Evolutionary conservation across 345 rosid genomes (phyloP).

Genomic region (Chamaenerion angustifolium): DNA sequence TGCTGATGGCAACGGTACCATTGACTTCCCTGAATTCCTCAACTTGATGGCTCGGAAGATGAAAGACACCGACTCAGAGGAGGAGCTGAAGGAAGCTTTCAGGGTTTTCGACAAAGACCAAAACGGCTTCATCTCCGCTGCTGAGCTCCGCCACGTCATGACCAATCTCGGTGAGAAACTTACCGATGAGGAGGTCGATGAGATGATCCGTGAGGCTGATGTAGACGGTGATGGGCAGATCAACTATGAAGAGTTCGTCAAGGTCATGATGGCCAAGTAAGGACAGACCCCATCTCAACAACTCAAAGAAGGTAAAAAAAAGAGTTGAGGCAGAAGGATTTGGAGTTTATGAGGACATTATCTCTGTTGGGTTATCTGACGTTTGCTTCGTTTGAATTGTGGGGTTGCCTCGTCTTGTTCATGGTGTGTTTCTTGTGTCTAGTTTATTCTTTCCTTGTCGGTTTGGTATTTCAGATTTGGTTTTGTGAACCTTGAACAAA

Average conservation of each 20-base stretch:
- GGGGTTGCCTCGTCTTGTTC: too few relatives aligned
- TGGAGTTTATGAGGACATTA: too few relatives aligned
- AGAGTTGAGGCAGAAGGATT: too few relatives aligned
- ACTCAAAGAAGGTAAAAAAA: too few relatives aligned
- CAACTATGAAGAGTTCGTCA: slow-evolving; percentile 38
- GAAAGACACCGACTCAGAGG: slow-evolving; percentile 40
- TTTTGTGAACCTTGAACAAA: too few relatives aligned
- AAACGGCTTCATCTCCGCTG: slow-evolving; percentile 38
- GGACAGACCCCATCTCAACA: slow-evolving; percentile 7
- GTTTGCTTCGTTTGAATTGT: too few relatives aligned
- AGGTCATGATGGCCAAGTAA: slow-evolving; percentile 43
- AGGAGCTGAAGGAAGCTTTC: slow-evolving; percentile 41
- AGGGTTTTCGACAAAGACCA: slow-evolving; percentile 38
- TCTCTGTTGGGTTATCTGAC: too few relatives aligned
- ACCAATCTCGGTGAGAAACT: slow-evolving; percentile 39
- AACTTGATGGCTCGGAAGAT: slow-evolving; percentile 38
- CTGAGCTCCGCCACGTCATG: slow-evolving; percentile 39
- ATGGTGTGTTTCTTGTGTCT: too few relatives aligned
- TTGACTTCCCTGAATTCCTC: slow-evolving; percentile 36
- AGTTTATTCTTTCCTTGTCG: too few relatives aligned
- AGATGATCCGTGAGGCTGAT: slow-evolving; percentile 40
- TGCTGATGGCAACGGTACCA: slow-evolving; percentile 38
- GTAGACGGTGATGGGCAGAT: slow-evolving; percentile 39
- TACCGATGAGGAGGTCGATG: slow-evolving; percentile 36
- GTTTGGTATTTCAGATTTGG: too few relatives aligned